Base-by-base conservation (phyloP, 495 filamentous ascomycete species). In the Aspergillus carlsbadensis region DNA sequence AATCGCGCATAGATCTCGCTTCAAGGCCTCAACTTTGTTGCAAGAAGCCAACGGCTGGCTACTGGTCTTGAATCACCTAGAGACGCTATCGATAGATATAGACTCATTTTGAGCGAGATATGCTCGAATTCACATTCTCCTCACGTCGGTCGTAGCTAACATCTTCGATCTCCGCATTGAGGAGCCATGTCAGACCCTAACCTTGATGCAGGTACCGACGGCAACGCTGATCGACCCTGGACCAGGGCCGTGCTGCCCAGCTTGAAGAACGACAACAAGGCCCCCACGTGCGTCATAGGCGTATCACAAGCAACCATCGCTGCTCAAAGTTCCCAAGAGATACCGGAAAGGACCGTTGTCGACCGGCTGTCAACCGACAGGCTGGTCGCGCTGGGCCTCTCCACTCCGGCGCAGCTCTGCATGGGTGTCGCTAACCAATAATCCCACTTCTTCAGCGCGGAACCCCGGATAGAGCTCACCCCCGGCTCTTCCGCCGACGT, bases 401-500 rank as follows among this genome's bases (percentile, higher is more conserved):
- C 61, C 61, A 64, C 61, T 56, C 45, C 35, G 49, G 53, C 42
- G 61, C 57, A 60, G 61, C 46, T 31, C 35, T 50, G 39, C 54
- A 50, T 43, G 37, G 54, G 45, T 57, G 37, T 36, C 21, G 37
- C 51, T 45, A 45, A 45, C 21, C 35, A 26, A 53, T 54, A 58
- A 58, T 50, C 36, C 55, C 36, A 24, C 21, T 13, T 40, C 26
- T 36, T 22, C 35, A 37, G n/a, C 26, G 42, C 37, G 40, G 39
- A 33, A 26, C 52, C 41, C 35, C 22, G 41, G 26, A 10, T 37
- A 21, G 36, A 6, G 34, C 10, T 46, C 52, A 53, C 62, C 57
- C 61, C 26, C 61, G 54, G 43, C 39, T 54, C 37, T 57, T 53
- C 47, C 65, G 70, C 58, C 66, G 66, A 46, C 63, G 68, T 55